Evolutionary conservation across 2,329 filamentous ascomycete species (phyloP).

Genomic region (Diplocarpon mali): DNA sequence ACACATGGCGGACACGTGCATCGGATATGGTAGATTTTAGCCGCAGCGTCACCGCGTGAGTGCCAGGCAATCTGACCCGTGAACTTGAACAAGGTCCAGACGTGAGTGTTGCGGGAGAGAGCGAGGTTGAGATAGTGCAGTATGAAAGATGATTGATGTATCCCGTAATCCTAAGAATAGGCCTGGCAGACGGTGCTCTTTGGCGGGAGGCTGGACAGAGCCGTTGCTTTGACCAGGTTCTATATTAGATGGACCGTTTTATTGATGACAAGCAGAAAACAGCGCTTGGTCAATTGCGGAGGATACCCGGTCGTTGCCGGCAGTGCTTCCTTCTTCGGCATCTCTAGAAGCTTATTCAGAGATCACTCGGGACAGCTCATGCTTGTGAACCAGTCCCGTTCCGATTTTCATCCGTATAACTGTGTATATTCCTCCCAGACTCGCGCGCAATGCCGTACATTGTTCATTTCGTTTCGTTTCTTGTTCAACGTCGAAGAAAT

Average conservation of each 20-base stretch:
- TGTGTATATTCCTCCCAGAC: background rate
- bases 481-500: background rate
- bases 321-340: slow-evolving; percentile 17
- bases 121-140: background rate
- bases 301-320: slow-evolving; percentile 7
- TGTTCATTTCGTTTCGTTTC: too few relatives aligned
- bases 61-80: slow-evolving; percentile 4
- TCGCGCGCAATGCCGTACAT: background rate
- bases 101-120: background rate
- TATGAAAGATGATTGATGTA: slow-evolving; percentile 9
- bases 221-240: slow-evolving; percentile 4
- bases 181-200: slow-evolving; percentile 2
- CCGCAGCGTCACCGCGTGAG: slow-evolving; percentile 6
- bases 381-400: background rate
- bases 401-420: background rate
- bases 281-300: slow-evolving; percentile 14
- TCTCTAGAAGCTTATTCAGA: slow-evolving; percentile 9
- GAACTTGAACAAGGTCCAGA: slow-evolving; percentile 6
- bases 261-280: slow-evolving; percentile 14
- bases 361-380: background rate
- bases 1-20: slow-evolving; percentile 15
- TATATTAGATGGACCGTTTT: background rate
- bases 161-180: background rate
- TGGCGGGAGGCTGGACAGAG: slow-evolving; percentile 11
- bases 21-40: slow-evolving; percentile 8